Evolutionary conservation across 2,329 filamentous ascomycete genomes (phyloP).

Genomic region (Curvularia sp.): DNA sequence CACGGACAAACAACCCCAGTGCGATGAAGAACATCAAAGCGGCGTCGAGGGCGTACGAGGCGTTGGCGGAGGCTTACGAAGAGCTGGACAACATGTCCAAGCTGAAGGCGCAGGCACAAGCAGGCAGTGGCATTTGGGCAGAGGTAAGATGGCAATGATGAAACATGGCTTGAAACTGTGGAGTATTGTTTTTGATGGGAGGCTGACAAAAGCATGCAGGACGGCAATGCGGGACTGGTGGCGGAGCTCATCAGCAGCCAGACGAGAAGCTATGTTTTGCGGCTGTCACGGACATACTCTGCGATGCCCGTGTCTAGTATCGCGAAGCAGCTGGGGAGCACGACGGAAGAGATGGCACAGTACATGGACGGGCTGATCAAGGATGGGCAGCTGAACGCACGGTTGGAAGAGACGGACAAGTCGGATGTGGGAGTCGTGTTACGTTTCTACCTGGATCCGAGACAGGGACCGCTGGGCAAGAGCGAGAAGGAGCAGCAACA

Average conservation of each 20-base stretch:
- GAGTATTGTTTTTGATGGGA: slow-evolving; percentile 14
- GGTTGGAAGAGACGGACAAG: slow-evolving; percentile 54
- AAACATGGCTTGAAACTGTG: slow-evolving; percentile 19
- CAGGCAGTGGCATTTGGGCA: slow-evolving; percentile 66
- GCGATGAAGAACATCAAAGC: slow-evolving; percentile 65
- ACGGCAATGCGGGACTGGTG: slow-evolving; percentile 76
- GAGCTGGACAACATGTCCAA: slow-evolving; percentile 58
- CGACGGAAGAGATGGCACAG: slow-evolving; percentile 60
- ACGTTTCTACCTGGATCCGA: slow-evolving; percentile 58
- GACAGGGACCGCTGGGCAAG: slow-evolving; percentile 48
- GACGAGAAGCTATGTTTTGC: slow-evolving; percentile 76
- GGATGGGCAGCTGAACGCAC: slow-evolving; percentile 59
- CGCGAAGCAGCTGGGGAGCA: slow-evolving; percentile 57
- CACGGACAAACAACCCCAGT: slow-evolving; percentile 61
- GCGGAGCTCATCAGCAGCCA: slow-evolving; percentile 73
- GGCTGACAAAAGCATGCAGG: slow-evolving; percentile 51
- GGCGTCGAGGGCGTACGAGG: slow-evolving; percentile 72
- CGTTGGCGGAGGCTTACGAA: slow-evolving; percentile 71
- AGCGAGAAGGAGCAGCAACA: slow-evolving; percentile 51
- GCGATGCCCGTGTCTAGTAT: slow-evolving; percentile 65
- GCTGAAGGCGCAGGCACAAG: slow-evolving; percentile 69
- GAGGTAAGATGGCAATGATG: slow-evolving; percentile 52
- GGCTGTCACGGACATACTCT: slow-evolving; percentile 75
- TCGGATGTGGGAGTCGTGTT: slow-evolving; percentile 56
- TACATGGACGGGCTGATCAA: slow-evolving; percentile 62